Evolutionary conservation across 2,329 filamentous ascomycete species (phyloP).

Genomic region (Talaromyces funiculosus): DNA sequence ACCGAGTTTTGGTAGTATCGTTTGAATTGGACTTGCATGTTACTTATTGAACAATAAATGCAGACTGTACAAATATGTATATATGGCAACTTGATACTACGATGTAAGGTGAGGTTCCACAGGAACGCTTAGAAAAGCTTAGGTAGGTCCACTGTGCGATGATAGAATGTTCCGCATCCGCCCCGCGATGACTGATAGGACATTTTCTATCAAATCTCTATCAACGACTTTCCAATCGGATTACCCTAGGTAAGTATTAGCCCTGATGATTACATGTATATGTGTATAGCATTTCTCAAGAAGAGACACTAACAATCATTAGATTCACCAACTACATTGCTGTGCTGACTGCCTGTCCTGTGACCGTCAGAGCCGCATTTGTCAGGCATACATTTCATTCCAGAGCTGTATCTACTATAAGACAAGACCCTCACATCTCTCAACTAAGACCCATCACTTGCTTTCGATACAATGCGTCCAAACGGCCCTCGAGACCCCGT

Average conservation of each 20-base stretch:
- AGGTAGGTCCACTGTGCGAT: conserved; percentile 1
- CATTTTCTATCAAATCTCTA: neutral
- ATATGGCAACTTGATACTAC: neutral
- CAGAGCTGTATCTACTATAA: neutral
- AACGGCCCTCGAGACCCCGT: conserved; percentile 59
- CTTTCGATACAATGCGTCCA: conserved; percentile 38
- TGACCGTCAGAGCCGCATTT: neutral
- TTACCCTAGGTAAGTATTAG: neutral
- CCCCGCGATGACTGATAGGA: neutral
- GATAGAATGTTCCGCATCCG: neutral
- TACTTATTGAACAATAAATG: neutral
- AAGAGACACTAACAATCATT: neutral
- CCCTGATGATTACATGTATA: neutral
- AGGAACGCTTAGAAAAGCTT: conserved; percentile 1
- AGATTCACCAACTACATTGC: neutral
- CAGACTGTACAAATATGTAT: neutral
- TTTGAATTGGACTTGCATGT: neutral
- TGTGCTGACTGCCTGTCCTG: neutral
- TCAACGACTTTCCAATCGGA: neutral
- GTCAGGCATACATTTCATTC: neutral
- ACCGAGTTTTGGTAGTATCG: neutral
- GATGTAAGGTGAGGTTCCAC: neutral
- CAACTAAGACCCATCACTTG: neutral
- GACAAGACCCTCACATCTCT: neutral
- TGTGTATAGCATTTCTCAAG: neutral